Base-by-base conservation (phyloP, 805 yeast genomes). In the Yarrowia sp. region DNA sequence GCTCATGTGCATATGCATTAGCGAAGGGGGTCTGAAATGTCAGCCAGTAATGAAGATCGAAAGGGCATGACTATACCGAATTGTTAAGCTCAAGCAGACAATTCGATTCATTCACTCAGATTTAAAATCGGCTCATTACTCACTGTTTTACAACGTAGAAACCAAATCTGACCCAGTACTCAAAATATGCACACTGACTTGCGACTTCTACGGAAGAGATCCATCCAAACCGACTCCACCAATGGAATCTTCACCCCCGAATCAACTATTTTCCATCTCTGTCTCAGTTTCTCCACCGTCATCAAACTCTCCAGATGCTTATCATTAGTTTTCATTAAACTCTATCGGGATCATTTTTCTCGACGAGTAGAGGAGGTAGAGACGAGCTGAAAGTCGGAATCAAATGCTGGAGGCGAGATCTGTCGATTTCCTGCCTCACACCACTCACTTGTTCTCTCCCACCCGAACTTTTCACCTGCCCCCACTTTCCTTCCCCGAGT, bases 301-400 rank as follows among this genome's bases (percentile, higher is more conserved):
- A 52, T 52, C 56, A 52, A 52, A 55, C 38, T 47, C 67, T 61
- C 47, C 53, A 34, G 46, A 30, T 20, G 33, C 66, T 40, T 36
- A 44, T 40, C 38, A 15, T 13, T 40, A 30, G 33, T 55, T 43
- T 56, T 39, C 66, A 40, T 34, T 38, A 30, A 43, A 42, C 47
- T 42, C 30, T 49, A 40, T 38, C 10, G 14, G 15, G 24, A 14
- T 9, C 38, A n/a, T 36, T 8, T 38, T n/a, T 34, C 34, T 19
- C 8, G 17, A 2, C 19, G 33, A 20, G 33, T 9, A 20, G 24
- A n/a, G 4, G 34, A 3, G 2, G 9, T 20, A 20, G n/a, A 6
- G 24, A 9, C 4, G 6, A 9, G 17, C 34, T 17, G 55, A 65
- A 30, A 33, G 15, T 33, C 15, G 36, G 42, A 43, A 33, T n/a